phyloP scores from a whole-genome alignment of 208 protist species.

The Crithidia acanthocephali region DNA sequence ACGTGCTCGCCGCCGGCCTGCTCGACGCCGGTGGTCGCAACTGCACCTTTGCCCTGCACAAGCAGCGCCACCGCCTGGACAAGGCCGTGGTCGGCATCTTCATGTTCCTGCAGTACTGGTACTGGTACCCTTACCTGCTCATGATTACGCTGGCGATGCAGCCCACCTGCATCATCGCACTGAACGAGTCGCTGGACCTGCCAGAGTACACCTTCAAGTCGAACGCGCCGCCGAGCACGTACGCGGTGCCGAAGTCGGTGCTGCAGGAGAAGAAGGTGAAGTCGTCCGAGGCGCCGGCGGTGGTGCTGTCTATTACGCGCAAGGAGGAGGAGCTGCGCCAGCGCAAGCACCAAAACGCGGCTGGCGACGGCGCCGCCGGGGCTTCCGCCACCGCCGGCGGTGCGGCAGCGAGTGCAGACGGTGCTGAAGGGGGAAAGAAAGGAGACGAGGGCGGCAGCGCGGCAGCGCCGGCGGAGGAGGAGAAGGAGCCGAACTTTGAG shows the following conservation, averaged over 20 bases:
- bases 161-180: conserved; percentile 97
- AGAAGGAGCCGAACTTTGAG: conserved; percentile 63
- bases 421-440: conserved; percentile 11
- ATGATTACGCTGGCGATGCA: conserved; percentile 97
- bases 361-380: conserved; percentile 1
- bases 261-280: conserved; percentile 89
- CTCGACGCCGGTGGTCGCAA: conserved; percentile 98
- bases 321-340: conserved; percentile 88
- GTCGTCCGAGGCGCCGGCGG: conserved; percentile 56
- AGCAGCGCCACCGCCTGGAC: conserved; percentile 94
- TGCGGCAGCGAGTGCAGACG: background rate
- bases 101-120: conserved; percentile 99
- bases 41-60: conserved; percentile 96
- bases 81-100: conserved; percentile 97
- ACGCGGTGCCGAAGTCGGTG: conserved; percentile 88
- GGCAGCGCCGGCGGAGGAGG: conserved; percentile 22
- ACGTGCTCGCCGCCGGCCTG: conserved; percentile 97
- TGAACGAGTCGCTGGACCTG: conserved; percentile 98
- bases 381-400: conserved; percentile 6
- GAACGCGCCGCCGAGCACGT: conserved; percentile 94
- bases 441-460: conserved; percentile 2
- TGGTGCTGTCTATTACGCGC: conserved; percentile 88
- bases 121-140: conserved; percentile 98
- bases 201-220: conserved; percentile 94
- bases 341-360: conserved; percentile 38